These are phyloP conservation scores for Nicotiana attenuata DNA, from an alignment of 257 asterid genomes.

Conservation along the genomic window DNA sequence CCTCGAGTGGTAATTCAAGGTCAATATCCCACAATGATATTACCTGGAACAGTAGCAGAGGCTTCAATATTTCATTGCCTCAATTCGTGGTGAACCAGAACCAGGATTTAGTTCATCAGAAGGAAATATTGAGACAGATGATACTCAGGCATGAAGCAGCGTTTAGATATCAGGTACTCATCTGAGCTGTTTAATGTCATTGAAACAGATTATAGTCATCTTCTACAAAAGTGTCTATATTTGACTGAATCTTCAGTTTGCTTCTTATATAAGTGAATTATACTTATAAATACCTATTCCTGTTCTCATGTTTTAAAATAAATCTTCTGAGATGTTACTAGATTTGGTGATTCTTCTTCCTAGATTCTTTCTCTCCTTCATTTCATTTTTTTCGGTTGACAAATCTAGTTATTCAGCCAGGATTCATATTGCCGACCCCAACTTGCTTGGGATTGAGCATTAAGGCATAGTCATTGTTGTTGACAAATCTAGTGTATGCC, in stretches of 20 bases:
- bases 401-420: neutral
- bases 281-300: too few species aligned
- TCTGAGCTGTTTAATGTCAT: neutral
- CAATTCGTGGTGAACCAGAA: constrained; percentile 19
- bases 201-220: neutral
- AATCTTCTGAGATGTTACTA: neutral
- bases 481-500: neutral
- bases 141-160: constrained; percentile 68
- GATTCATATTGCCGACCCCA: too few species aligned
- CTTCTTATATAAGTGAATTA: neutral
- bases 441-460: too few species aligned
- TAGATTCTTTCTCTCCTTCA: neutral
- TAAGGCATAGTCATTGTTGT: neutral
- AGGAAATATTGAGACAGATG: constrained; percentile 43
- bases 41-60: constrained; percentile 30
- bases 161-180: constrained; percentile 66
- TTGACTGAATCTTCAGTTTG: neutral
- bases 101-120: constrained; percentile 28
- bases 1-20: constrained; percentile 37
- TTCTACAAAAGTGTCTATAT: neutral
- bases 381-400: neutral
- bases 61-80: constrained; percentile 24
- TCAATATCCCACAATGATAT: constrained; percentile 25
- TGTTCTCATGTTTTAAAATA: too few species aligned
- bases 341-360: neutral